Base-by-base conservation (phyloP, 768 basidiomycete species). In the Psilocybe sp. region DNA sequence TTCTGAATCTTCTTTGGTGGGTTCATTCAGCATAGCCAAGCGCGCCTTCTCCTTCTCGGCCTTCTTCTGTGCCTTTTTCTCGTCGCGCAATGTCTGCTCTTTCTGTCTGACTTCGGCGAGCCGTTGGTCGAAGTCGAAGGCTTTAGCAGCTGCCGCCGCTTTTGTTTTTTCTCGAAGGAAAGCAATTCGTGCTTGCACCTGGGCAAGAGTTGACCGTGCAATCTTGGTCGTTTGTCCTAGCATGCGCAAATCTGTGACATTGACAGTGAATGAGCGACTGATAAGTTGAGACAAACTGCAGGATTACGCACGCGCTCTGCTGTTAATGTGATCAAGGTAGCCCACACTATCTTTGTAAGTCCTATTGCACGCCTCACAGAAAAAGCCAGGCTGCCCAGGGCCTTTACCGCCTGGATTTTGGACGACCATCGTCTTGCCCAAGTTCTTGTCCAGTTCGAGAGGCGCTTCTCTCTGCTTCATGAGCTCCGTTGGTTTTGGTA, bases 181-280 rank as follows among this genome's bases (percentile, higher is more conserved):
- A 0, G 91, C 90, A 68, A 99, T 98, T 52, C 89, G 85, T 5
- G 85, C 85, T 40, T 92, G 89, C 46, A 99, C 97, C 71, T 99
- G 92, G 56, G 85, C 85, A 14, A 98, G 70, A 0, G 95, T 95
- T 2, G 97, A 98, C 14, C 94, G 82, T 60, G 85, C 86, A 47
- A 97, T 76, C 47, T 86, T 87, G 15, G 96, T 99, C 2, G 92
- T 92, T 71, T 98, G 97, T n/a, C 97, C 97, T n/a, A 98, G 60
- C 19, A 77, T 81, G 37, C 93, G 85, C 44, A 99, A 76, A 76
- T 99, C 97, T 98, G 64, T 33, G 39, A 15, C n/a, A 28, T 44
- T 49, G 7, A 35, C 28, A 46, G 50, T 40, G 38, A 46, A 28
- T 52, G 47, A 54, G 47, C 18, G 40, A 36, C n/a, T 6, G 14